Evolutionary conservation across 805 yeast genomes (phyloP), one percentile per base, ranked within the genome.

Genomic region (Sugiyamaella chiloensis): DNA sequence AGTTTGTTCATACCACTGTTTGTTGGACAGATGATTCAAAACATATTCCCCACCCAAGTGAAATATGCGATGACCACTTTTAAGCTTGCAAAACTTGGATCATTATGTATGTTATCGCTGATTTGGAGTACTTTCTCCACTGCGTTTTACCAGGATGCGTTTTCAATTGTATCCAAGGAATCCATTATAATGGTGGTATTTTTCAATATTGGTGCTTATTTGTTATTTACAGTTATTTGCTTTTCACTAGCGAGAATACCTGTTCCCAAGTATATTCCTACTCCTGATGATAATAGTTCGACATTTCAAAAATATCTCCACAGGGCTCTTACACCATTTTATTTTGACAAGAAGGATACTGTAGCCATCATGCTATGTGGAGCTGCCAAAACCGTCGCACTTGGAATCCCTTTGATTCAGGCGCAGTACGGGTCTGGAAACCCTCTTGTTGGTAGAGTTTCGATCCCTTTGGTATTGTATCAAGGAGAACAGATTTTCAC

Each of bases 381-480:
- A 8, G 91, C 95, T 4, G 96, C 96, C 1, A 89, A 88, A 64
- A 88, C 96, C 0, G 96, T 95, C 0, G 96, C 96, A 0, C 70
- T 88, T 44, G 96, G 96, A 30, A 95, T 88, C 3, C 85, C 95
- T 1, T 70, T 88, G 43, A 73, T 85, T n/a, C 73, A 89, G 1
- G 79, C 91, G 0, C 91, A 85, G 62, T 88, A 87, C 62, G 95
- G 95, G 12, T 65, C 77, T 4, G 59, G 73, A 39, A 79, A 76
- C 56, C 70, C 74, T 7, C 27, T 55, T 7, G 55, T 51, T 2
- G 96, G 96, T 14, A 76, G 77, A 44, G 66, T 89, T 34, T 68
- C 89, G 35, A 89, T 87, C 14, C 91, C 96, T 0, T 72, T 89
- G 60, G 96, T 89, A 5, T 69, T 89, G 46, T 89, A 86, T 63